phyloP scores from a whole-genome alignment of 2,329 filamentous ascomycete species.

The Stemphylium vesicarium region DNA sequence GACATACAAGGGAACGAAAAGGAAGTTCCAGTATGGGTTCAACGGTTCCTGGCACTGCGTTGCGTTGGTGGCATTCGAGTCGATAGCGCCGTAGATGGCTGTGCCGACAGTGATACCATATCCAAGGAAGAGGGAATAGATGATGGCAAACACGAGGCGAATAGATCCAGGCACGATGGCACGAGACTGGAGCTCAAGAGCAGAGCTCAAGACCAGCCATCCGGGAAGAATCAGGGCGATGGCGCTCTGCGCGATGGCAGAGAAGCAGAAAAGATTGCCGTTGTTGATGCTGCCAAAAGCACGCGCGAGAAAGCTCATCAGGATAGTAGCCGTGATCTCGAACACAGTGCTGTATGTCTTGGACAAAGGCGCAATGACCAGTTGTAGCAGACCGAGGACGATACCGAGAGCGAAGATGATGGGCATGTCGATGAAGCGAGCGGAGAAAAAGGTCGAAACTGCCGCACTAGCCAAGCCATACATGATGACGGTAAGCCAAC shows the following conservation, averaged over 20 bases:
- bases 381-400: slow-evolving; percentile 75
- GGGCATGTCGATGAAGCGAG: slow-evolving; percentile 76
- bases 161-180: slow-evolving; percentile 57
- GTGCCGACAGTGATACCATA: slow-evolving; percentile 59
- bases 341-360: slow-evolving; percentile 67
- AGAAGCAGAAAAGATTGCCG: slow-evolving; percentile 55
- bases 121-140: slow-evolving; percentile 59
- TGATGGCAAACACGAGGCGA: slow-evolving; percentile 58
- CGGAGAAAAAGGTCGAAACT: slow-evolving; percentile 80
- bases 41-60: slow-evolving; percentile 55
- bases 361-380: slow-evolving; percentile 74
- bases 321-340: slow-evolving; percentile 54
- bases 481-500: slow-evolving; percentile 62
- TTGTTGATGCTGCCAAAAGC: slow-evolving; percentile 55
- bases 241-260: slow-evolving; percentile 56
- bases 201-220: slow-evolving; percentile 55
- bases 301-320: slow-evolving; percentile 56
- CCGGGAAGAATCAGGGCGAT: slow-evolving; percentile 59
- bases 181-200: slow-evolving; percentile 55
- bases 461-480: slow-evolving; percentile 77
- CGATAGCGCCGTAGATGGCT: slow-evolving; percentile 55
- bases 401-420: slow-evolving; percentile 77
- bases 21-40: slow-evolving; percentile 64
- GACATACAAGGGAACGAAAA: slow-evolving; percentile 77
- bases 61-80: slow-evolving; percentile 51